These are phyloP conservation scores for Xylaria polymorpha DNA, from an alignment of 2,329 filamentous ascomycete species.

Conservation along the genomic window DNA sequence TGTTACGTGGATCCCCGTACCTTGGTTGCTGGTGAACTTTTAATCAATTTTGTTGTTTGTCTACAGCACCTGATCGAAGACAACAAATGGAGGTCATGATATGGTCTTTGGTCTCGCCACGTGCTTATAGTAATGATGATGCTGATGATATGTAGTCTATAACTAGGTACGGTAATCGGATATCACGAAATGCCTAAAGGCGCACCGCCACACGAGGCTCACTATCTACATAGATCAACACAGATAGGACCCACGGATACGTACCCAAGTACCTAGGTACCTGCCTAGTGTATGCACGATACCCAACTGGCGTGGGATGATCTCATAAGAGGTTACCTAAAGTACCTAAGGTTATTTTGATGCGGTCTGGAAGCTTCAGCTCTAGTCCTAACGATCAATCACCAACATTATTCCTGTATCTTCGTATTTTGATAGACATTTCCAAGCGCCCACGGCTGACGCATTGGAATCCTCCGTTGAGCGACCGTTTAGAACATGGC, in stretches of 20 bases:
- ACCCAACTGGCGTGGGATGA: background rate
- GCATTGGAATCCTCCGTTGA: background rate
- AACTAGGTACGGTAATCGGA: background rate
- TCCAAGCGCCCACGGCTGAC: background rate
- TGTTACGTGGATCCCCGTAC: too few relatives aligned
- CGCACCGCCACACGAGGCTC: too few relatives aligned
- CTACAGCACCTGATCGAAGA: too few relatives aligned
- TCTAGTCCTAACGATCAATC: background rate
- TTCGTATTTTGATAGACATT: background rate
- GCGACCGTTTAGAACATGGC: constrained; percentile 19
- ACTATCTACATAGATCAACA: too few relatives aligned
- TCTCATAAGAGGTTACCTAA: constrained; percentile 1
- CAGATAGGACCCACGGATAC: too few relatives aligned
- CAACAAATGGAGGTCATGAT: too few relatives aligned
- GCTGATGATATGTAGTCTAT: too few relatives aligned
- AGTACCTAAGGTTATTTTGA: background rate
- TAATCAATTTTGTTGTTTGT: too few relatives aligned
- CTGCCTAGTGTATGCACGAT: background rate
- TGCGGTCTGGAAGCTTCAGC: background rate
- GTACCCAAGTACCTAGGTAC: background rate
- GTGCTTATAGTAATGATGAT: too few relatives aligned
- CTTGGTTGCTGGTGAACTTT: too few relatives aligned
- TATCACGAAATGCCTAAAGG: background rate
- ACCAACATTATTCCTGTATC: background rate
- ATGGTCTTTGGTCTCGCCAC: too few relatives aligned